Evolutionary conservation across 352 stramenopile species (phyloP).

Genomic region (Phytophthora europaea): DNA sequence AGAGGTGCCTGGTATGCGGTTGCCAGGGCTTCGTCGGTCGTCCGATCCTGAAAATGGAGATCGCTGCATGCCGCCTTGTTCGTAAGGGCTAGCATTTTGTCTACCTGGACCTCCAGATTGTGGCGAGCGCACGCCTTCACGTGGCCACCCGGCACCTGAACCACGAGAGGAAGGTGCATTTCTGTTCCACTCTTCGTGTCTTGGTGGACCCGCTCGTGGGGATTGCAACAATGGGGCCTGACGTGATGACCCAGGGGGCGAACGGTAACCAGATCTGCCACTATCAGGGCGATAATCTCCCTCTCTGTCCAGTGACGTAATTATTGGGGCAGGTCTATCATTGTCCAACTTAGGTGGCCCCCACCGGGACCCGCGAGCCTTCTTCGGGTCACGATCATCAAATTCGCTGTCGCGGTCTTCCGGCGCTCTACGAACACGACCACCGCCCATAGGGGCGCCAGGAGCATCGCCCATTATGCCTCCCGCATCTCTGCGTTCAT

Average conservation of each 20-base stretch:
- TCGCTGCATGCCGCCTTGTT: slow-evolving; percentile 31
- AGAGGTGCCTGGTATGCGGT: slow-evolving; percentile 53
- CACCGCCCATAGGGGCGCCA: slow-evolving; percentile 32
- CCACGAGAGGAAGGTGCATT: slow-evolving; percentile 31
- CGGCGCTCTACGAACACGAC: slow-evolving; percentile 33
- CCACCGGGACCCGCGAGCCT: slow-evolving; percentile 76
- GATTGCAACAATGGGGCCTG: slow-evolving; percentile 38
- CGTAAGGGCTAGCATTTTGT: slow-evolving; percentile 31
- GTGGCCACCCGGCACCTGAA: slow-evolving; percentile 34
- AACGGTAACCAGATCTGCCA: slow-evolving; percentile 35
- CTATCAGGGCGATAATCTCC: slow-evolving; percentile 33
- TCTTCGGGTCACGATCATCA: slow-evolving; percentile 67
- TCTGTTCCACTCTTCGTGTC: slow-evolving; percentile 47
- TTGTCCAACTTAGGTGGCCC: slow-evolving; percentile 60
- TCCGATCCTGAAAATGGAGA: slow-evolving; percentile 40
- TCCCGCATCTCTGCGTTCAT: slow-evolving; percentile 30
- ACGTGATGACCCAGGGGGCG: slow-evolving; percentile 24
- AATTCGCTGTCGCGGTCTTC: slow-evolving; percentile 41
- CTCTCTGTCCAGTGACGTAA: slow-evolving; percentile 45
- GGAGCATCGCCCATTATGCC: slow-evolving; percentile 41
- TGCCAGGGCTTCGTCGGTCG: slow-evolving; percentile 41
- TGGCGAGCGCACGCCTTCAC: slow-evolving; percentile 33
- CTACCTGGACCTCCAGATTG: slow-evolving; percentile 41
- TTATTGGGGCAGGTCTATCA: slow-evolving; percentile 61
- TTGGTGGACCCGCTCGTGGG: slow-evolving; percentile 20